Percentiles rank a stretch among this genome's conserved stretches.
Evolutionary conservation across 169 alveolate species (phyloP).

Genomic region (Eimeria sp.): DNA sequence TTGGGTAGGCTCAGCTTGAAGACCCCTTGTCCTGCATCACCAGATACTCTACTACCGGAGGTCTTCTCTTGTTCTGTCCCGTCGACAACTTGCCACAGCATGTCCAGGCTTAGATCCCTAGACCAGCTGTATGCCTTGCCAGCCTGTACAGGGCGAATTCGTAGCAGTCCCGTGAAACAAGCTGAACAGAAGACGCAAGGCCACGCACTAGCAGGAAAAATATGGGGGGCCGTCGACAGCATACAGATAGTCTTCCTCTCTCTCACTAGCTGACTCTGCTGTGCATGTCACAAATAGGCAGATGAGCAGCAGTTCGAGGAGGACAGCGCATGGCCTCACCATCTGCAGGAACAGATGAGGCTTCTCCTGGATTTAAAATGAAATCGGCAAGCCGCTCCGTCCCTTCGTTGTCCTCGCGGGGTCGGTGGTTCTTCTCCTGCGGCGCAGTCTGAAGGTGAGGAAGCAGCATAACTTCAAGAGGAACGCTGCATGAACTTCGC

Average conservation of each 20-base stretch:
- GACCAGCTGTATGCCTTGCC: slow-evolving; percentile 66
- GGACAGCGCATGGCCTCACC: slow-evolving; percentile 27
- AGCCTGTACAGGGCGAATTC: slow-evolving; percentile 69
- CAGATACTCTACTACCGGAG: not conserved
- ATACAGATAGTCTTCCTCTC: not conserved
- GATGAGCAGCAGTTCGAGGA: not conserved
- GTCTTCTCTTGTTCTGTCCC: slow-evolving; percentile 11
- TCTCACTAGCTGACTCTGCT: not conserved
- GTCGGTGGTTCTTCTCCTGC: slow-evolving; percentile 13
- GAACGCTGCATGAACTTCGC: slow-evolving; percentile 67
- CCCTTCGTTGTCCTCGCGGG: not conserved
- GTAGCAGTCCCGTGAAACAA: slow-evolving; percentile 50
- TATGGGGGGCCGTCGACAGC: not conserved
- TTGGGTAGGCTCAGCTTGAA: not conserved
- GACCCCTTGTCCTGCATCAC: not conserved
- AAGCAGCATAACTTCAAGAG: slow-evolving; percentile 41
- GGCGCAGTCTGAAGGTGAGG: slow-evolving; percentile 1
- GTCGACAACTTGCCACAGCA: slow-evolving; percentile 60
- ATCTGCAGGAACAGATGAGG: slow-evolving; percentile 71
- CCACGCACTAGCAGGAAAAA: slow-evolving; percentile 7
- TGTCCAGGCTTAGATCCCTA: slow-evolving; percentile 44
- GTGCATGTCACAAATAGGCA: not conserved
- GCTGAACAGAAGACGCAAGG: slow-evolving; percentile 4
- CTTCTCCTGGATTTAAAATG: slow-evolving; percentile 47
- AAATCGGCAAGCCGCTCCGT: not conserved